phyloP scores from a whole-genome alignment of 768 basidiomycete species.

The Coprinopsis cinerea region DNA sequence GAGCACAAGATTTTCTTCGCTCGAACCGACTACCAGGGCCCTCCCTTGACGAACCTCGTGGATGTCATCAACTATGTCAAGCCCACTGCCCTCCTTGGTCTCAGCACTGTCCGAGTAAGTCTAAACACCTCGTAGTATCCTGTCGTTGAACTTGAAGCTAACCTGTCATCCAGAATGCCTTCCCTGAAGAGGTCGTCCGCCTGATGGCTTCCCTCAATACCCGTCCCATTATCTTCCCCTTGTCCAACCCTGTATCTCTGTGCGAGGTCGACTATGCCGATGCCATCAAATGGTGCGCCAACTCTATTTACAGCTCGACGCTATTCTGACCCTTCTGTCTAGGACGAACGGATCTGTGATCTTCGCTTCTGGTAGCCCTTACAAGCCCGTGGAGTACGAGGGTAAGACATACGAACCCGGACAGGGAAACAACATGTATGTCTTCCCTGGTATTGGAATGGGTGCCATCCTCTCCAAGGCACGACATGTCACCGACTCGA shows the following conservation, averaged over 20 bases:
- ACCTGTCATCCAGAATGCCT: conserved; percentile 43
- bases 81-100: conserved; percentile 72
- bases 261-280: conserved; percentile 57
- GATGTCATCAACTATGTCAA: conserved; percentile 69
- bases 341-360: conserved; percentile 63
- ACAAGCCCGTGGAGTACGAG: conserved; percentile 43
- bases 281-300: conserved; percentile 48
- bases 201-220: conserved; percentile 59
- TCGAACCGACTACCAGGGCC: conserved; percentile 61
- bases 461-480: conserved; percentile 56
- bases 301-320: neutral
- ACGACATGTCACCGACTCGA: conserved; percentile 53
- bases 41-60: conserved; percentile 50
- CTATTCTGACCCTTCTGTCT: neutral
- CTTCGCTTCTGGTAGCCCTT: conserved; percentile 73
- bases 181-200: conserved; percentile 56
- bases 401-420: conserved; percentile 53
- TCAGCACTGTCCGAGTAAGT: conserved; percentile 52
- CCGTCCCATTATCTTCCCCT: conserved; percentile 77
- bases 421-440: conserved; percentile 81
- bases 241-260: conserved; percentile 66
- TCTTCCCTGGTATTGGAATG: conserved; percentile 57
- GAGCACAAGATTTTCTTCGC: conserved; percentile 78
- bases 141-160: neutral
- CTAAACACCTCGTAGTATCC: neutral